These are phyloP conservation scores for Sporothrix inflata DNA, from an alignment of 2,329 filamentous ascomycete species.

Conservation along the genomic window DNA sequence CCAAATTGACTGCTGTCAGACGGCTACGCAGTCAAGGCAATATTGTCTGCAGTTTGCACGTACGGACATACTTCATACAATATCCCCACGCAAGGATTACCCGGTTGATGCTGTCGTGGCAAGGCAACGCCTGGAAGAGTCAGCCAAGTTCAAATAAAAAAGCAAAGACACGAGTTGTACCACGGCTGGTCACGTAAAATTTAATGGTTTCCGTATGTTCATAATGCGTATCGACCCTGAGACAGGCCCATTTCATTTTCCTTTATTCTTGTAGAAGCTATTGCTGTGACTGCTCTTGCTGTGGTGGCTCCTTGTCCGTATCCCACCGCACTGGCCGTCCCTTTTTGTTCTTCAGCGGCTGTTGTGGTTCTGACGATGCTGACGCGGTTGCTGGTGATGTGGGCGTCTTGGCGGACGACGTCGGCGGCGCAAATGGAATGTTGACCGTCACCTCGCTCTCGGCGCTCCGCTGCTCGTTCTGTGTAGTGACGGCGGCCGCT, in stretches of 20 bases:
- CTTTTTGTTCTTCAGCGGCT: conserved; percentile 28
- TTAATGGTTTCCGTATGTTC: no score
- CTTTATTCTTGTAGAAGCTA: background rate
- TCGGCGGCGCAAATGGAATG: conserved; percentile 37
- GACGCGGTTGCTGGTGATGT: conserved; percentile 47
- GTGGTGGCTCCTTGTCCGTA: background rate
- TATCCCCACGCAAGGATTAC: background rate
- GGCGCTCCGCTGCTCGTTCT: background rate
- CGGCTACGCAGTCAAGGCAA: background rate
- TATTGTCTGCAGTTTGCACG: background rate
- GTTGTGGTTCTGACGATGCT: conserved; percentile 47
- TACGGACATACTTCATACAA: background rate
- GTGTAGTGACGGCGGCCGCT: background rate
- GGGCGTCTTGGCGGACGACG: conserved; percentile 35
- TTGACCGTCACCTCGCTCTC: background rate
- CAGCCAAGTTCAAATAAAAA: background rate
- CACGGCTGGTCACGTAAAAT: no score
- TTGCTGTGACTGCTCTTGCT: background rate
- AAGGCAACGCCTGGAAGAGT: background rate
- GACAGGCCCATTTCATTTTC: background rate
- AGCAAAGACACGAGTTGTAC: no score
- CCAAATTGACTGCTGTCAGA: background rate
- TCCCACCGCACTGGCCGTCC: conserved; percentile 30
- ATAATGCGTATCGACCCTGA: background rate
- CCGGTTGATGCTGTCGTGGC: no score